Evolutionary conservation across 305 asterid genomes (phyloP), one percentile per base, ranked within the genome.

Genomic region (Withania somnifera): DNA sequence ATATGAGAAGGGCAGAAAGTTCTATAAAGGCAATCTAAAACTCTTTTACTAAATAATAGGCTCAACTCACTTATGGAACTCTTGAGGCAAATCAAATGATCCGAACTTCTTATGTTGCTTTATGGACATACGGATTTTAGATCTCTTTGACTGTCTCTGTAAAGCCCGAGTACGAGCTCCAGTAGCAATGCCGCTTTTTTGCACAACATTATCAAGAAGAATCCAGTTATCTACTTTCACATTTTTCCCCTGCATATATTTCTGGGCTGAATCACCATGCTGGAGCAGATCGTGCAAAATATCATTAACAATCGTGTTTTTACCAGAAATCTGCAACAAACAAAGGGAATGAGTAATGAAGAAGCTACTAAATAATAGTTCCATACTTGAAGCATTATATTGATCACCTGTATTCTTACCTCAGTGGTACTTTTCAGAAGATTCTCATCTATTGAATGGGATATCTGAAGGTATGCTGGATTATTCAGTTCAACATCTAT

Each of bases 261-360:
- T 96, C 80, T 91, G 88, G 73, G 97, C 98, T 17, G 97, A 88
- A 88, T 94, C 98, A 53, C 99, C 98, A 81, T 86, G 91, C 86
- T 92, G 98, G 85, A 94, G 88, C 82, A 94, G 93, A 78, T 96
- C 91, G 9, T 92, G 94, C 89, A 95, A 88, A 52, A 94, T 87
- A 82, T 87, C 83, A 79, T 91, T 90, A 67, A 93, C 93, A 26
- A 83, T 51, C 38, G 54, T 52, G 84, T 85, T 88, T 56, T 89
- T 82, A 86, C 91, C 86, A 58, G 92, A 84, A 73, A 82, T 84
- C 97, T 94, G 89, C 82, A 82, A 64, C 53, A 79, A 69, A 36
- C 19, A 34, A 63, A 53, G 15, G 80, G 79, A 60, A 73, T 73
- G 58, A 47, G 79, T 9, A 73, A 73, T 73, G 54, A 24, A 47